A percentile compares a stretch with the other conserved stretches of the same genome.
Conservation (phyloP, 140 eudicot genomes). For the Erigeron philadelphicus region DNA sequence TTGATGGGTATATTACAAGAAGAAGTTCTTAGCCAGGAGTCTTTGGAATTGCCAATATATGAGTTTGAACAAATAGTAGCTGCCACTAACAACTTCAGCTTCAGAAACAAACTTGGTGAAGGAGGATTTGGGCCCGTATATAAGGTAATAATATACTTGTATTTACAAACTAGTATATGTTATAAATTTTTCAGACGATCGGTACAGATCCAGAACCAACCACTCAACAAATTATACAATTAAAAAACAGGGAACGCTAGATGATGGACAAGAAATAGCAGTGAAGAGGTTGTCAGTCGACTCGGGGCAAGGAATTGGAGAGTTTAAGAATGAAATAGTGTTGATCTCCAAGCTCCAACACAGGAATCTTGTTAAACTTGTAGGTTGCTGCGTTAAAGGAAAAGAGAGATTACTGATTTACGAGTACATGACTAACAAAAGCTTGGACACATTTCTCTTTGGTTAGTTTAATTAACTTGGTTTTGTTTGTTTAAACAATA, state of each 20-base stretch:
- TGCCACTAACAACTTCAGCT: conserved; percentile 29
- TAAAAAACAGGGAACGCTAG: conserved; percentile 27
- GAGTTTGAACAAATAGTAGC: conserved; percentile 21
- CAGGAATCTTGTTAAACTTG: conserved; percentile 38
- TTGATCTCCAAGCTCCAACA: conserved; percentile 38
- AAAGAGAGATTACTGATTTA: conserved; percentile 30
- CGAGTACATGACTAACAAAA: conserved; percentile 38
- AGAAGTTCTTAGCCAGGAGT: conserved; percentile 3
- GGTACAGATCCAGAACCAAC: not conserved
- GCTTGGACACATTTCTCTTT: conserved; percentile 36
- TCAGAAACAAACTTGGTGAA: conserved; percentile 29
- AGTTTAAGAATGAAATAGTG: conserved; percentile 34
- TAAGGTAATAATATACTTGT: not conserved
- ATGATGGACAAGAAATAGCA: conserved; percentile 29
- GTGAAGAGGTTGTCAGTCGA: conserved; percentile 33
- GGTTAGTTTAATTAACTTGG: conserved; percentile 23
- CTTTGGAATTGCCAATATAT: conserved; percentile 25
- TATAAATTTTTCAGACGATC: not conserved
- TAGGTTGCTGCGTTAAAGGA: conserved; percentile 37
- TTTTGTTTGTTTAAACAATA: not conserved
- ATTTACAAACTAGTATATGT: not conserved
- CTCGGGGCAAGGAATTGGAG: conserved; percentile 32
- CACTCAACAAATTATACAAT: not conserved
- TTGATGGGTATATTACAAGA: conserved; percentile 13
- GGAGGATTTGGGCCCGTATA: conserved; percentile 30